These are phyloP conservation scores for Trebouxia sp. DNA, from an alignment of 139 green algal genomes.

Conservation along the genomic window DNA sequence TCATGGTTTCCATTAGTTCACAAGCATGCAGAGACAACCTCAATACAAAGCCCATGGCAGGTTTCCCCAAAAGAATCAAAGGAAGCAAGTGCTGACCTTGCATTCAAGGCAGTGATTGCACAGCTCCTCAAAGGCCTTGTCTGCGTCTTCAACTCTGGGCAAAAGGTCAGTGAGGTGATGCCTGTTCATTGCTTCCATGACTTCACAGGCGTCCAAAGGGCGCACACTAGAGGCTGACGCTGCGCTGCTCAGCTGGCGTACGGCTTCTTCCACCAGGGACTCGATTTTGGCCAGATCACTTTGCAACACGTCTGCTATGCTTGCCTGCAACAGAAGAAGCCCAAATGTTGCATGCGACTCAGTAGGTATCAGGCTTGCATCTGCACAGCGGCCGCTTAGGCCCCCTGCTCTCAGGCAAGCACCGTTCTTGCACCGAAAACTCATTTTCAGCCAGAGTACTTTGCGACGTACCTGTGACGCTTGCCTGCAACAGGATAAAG, in stretches of 20 bases:
- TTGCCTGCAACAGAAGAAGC: constrained; percentile 29
- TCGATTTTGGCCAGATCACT: constrained; percentile 66
- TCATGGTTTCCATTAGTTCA: too few species aligned
- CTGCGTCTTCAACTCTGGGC: constrained; percentile 49
- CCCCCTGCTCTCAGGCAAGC: too few species aligned
- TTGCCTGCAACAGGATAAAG: too few species aligned
- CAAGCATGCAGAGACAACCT: too few species aligned
- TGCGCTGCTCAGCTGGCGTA: constrained; percentile 48
- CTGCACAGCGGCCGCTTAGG: too few species aligned
- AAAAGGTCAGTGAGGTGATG: constrained; percentile 67
- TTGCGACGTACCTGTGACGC: too few species aligned
- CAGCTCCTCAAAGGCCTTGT: constrained; percentile 48
- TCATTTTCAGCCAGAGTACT: too few species aligned
- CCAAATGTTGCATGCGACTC: too few species aligned
- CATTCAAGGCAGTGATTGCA: constrained; percentile 45
- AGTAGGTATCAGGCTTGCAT: too few species aligned
- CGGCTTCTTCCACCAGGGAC: constrained; percentile 68
- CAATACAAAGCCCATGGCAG: neutral
- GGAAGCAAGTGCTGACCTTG: constrained; percentile 46
- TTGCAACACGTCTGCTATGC: constrained; percentile 49
- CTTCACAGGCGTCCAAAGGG: constrained; percentile 65
- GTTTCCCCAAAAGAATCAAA: neutral
- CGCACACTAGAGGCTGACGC: constrained; percentile 28
- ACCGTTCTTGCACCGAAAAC: too few species aligned
- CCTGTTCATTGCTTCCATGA: constrained; percentile 83